These are phyloP conservation scores for Bipolaris cookei DNA, from an alignment of 2,329 filamentous ascomycete species.

Conservation along the genomic window DNA sequence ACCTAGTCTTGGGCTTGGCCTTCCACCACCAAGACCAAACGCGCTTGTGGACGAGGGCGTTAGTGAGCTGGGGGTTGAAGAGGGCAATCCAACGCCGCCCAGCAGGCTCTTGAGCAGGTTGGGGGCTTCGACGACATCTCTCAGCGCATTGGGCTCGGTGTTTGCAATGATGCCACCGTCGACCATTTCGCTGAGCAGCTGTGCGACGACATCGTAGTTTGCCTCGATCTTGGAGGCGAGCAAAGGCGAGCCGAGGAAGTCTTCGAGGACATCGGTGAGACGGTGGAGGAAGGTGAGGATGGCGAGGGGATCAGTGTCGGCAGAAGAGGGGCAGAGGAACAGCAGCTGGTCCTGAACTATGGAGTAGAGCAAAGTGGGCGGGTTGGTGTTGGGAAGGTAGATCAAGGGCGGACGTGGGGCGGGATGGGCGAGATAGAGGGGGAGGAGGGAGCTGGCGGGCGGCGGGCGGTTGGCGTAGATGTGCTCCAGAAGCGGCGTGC, in stretches of 20 bases:
- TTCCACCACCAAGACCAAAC: slow-evolving; percentile 17
- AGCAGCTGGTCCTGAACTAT: slow-evolving; percentile 86
- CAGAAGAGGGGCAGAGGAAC: slow-evolving; percentile 82
- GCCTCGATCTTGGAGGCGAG: slow-evolving; percentile 84
- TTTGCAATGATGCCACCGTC: slow-evolving; percentile 88
- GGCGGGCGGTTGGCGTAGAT: slow-evolving; percentile 84
- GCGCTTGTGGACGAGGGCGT: slow-evolving; percentile 23
- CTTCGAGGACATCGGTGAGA: slow-evolving; percentile 88
- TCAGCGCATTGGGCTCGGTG: slow-evolving; percentile 89
- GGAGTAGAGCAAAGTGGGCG: slow-evolving; percentile 87
- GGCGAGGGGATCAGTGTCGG: slow-evolving; percentile 86
- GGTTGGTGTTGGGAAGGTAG: slow-evolving; percentile 80
- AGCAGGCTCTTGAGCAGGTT: slow-evolving; percentile 88
- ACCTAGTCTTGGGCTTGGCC: slow-evolving; percentile 32
- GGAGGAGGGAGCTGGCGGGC: slow-evolving; percentile 75
- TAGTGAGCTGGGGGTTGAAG: slow-evolving; percentile 42
- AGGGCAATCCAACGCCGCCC: slow-evolving; percentile 83
- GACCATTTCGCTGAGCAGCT: slow-evolving; percentile 94
- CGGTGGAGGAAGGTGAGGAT: slow-evolving; percentile 94
- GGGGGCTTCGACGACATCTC: slow-evolving; percentile 90
- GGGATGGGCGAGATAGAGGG: slow-evolving; percentile 84
- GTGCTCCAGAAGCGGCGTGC: slow-evolving; percentile 85
- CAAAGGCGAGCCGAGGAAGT: slow-evolving; percentile 88
- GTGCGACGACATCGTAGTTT: slow-evolving; percentile 91
- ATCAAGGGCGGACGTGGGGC: slow-evolving; percentile 83